Evolutionary conservation across 1,139 yeast species (phyloP), one percentile per base, ranked within the genome.

Genomic region (Keqinozyma sinolaborantium): DNA sequence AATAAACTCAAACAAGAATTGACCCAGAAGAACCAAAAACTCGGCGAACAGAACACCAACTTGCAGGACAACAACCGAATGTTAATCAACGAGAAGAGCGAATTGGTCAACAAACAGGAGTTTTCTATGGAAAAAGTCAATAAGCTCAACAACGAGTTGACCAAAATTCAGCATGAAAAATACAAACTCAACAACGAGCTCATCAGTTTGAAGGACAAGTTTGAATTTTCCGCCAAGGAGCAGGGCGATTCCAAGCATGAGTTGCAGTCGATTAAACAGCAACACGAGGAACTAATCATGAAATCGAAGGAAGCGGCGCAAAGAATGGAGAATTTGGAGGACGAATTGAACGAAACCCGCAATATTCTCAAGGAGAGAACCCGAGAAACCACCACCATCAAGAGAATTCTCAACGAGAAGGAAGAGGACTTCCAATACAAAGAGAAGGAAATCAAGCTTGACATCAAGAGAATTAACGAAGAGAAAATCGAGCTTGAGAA

Each of bases 301-400:
- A 77, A 83, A 33, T 59, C 81, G 21, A 75, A 75, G 40, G 97
- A 90, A 45, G 65, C 79, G 3, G 68, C 70, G 21, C 65, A 67
- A 33, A 71, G 76, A 40, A 65, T 76, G 18, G 92, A 85, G 36
- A 72, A 78, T 3, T 56, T 90, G 30, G 90, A 85, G 44, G 95
- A 87, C 37, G 96, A 90, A 47, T 58, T 90, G 11, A 64, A 74
- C 7, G 97, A 90, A 37, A 67, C 85, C 4, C 74, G 87, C 39
- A 72, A 75, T 27, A 68, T 79, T 53, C 59, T 90, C 6, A 92
- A 82, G 47, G 96, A 88, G 44, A 74, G 95, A 40, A 77, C 83
- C 1, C 68, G 90, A 30, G 97, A 92, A 56, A 70, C 88, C 0
- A 67, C 80, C 3, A 79, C 87, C 0, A 73, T 87, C 58, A 72